Evolutionary conservation across 1,284 basidiomycete genomes (phyloP), one percentile per base, ranked within the genome.

Genomic region (Mycosarcoma maydis): DNA sequence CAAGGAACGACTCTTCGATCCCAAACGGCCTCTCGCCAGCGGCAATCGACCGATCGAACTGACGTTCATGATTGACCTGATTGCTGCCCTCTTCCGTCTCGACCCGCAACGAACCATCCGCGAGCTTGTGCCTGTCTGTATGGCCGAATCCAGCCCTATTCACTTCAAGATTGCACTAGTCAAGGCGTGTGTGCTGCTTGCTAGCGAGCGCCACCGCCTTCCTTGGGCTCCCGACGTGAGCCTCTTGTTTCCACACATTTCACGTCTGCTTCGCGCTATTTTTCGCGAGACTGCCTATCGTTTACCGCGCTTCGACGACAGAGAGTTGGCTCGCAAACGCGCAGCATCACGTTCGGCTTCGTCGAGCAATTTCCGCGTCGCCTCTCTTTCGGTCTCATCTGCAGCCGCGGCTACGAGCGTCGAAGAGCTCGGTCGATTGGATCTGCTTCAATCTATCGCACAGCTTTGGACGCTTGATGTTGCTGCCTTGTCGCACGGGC

Each of bases 1-100:
- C 39, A 64, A 64, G 45, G 77, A 77, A 32, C 61, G 67, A 19
- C 59, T 79, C 27, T 78, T 81, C 40, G 77, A 80, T 36, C 72
- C 77, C 2, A 55, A 58, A 30, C 56, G 66, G 19, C 71, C 75
- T 1, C 56, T 67, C 6, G 50, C 72, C 11, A 72, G 66, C 22
- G 41, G 61, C n/a, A 61, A 68, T 22, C 70, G 65, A 38, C 54
- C 65, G 22, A 67, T 80, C 47, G 79, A 80, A 38, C 58, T 71
- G 23, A 52, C 71, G 26, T 57, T 80, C 38, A 80, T 80, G 73
- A 56, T 71, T 48, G 80, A 78, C 23, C 64, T 73, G 20, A 71
- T 81, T 23, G 76, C 72, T 27, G 72, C 77, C 8, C 60, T 77
- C n/a, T 81, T 70, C 60, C 73, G 73, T 14, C 64, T 81, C n/a